phyloP scores from a whole-genome alignment of 352 stramenopile species.

The Pythium graminicola region DNA sequence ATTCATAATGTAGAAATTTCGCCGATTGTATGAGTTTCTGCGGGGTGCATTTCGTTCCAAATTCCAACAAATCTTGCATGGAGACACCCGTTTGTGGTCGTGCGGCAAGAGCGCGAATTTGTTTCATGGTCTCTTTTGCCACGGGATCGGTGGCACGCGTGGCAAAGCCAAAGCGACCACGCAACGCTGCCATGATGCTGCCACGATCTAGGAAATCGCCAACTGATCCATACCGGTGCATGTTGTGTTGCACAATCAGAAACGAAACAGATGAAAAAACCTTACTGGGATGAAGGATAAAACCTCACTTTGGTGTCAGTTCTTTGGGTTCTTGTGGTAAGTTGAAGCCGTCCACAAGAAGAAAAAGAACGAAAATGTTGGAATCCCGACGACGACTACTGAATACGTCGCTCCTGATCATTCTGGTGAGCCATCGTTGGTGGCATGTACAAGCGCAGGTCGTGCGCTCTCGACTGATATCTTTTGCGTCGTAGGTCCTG shows the following conservation, averaged over 20 bases:
- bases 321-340: conserved; percentile 22
- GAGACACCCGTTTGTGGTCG: conserved; percentile 83
- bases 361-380: conserved; percentile 29
- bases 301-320: conserved; percentile 8
- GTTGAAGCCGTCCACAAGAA: conserved; percentile 15
- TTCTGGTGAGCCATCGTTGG: conserved; percentile 40
- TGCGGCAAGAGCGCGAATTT: conserved; percentile 61
- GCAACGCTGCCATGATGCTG: conserved; percentile 18
- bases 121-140: conserved; percentile 37
- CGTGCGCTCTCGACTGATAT: not conserved
- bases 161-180: conserved; percentile 25
- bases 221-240: not conserved
- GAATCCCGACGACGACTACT: conserved; percentile 63
- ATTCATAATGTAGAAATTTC: conserved; percentile 96
- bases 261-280: conserved; percentile 1
- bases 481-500: conserved; percentile 31
- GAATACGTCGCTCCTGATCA: conserved; percentile 55
- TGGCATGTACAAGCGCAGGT: not conserved
- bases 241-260: conserved; percentile 12
- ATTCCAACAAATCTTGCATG: conserved; percentile 84
- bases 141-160: conserved; percentile 18
- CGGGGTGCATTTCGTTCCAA: conserved; percentile 70
- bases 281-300: not conserved
- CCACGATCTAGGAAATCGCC: no score
- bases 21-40: conserved; percentile 90